Conservation (phyloP, 1,284 basidiomycete genomes). For the Marasmius fiardii region DNA sequence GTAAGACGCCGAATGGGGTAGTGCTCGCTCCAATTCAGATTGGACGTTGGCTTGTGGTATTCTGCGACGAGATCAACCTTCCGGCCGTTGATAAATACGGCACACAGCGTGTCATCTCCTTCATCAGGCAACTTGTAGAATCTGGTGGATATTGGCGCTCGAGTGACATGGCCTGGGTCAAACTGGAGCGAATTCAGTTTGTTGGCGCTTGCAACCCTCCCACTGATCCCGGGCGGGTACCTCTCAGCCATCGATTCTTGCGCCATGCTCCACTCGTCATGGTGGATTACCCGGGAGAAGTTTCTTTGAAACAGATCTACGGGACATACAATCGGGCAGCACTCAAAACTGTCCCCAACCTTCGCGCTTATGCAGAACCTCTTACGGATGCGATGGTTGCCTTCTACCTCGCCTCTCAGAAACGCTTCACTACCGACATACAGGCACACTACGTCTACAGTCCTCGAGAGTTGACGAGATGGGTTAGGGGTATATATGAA, state of each 20-base stretch:
- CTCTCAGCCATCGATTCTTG: slow-evolving; percentile 94
- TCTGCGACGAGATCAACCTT: slow-evolving; percentile 99
- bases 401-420: slow-evolving; percentile 94
- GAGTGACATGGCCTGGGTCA: slow-evolving; percentile 96
- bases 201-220: slow-evolving; percentile 99
- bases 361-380: slow-evolving; percentile 91
- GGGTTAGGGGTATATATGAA: slow-evolving; percentile 97
- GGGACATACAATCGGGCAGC: slow-evolving; percentile 98
- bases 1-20: slow-evolving; percentile 97
- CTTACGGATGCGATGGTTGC: slow-evolving; percentile 98
- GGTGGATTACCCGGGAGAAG: slow-evolving; percentile 98
- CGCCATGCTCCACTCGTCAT: slow-evolving; percentile 98
- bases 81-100: slow-evolving; percentile 98
- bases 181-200: slow-evolving; percentile 97
- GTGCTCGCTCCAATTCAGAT: slow-evolving; percentile 93
- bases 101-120: slow-evolving; percentile 97
- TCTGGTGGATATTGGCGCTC: slow-evolving; percentile 94
- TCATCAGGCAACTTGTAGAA: slow-evolving; percentile 96
- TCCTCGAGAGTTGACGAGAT: slow-evolving; percentile 97
- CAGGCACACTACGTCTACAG: slow-evolving; percentile 99
- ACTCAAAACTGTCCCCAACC: slow-evolving; percentile 92
- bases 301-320: slow-evolving; percentile 98
- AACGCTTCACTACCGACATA: slow-evolving; percentile 90
- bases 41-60: slow-evolving; percentile 97
- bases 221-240: slow-evolving; percentile 99